phyloP scores from a whole-genome alignment of 2,329 filamentous ascomycete species.

The Periconia sp. region DNA sequence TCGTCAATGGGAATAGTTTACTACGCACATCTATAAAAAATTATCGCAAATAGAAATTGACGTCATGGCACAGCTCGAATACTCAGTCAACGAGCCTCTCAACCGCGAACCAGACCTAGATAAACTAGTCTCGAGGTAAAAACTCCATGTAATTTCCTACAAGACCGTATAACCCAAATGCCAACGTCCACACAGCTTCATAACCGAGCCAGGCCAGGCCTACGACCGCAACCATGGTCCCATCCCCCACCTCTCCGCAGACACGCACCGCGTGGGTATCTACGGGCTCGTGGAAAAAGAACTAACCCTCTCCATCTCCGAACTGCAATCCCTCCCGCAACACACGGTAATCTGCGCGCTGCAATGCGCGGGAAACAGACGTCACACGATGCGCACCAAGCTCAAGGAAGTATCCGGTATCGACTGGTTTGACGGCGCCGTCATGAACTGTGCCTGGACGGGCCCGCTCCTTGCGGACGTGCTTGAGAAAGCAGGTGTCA shows the following conservation, averaged over 20 bases:
- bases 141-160: background rate
- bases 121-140: constrained; percentile 48
- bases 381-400: constrained; percentile 62
- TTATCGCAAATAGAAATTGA: constrained; percentile 10
- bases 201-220: constrained; percentile 48
- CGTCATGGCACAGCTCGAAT: constrained; percentile 37
- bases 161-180: background rate
- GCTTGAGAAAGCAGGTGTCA: constrained; percentile 49
- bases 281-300: constrained; percentile 52
- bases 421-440: constrained; percentile 62
- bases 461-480: constrained; percentile 56
- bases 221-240: constrained; percentile 62
- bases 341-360: constrained; percentile 59
- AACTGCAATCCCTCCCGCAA: constrained; percentile 54
- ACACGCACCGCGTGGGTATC: constrained; percentile 48
- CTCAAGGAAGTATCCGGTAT: constrained; percentile 62
- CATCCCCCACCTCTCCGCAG: constrained; percentile 52
- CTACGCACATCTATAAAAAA: background rate
- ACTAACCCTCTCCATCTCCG: constrained; percentile 49
- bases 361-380: constrained; percentile 62
- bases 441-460: constrained; percentile 63
- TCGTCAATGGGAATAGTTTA: too few relatives aligned
- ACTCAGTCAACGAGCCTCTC: constrained; percentile 49
- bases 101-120: constrained; percentile 52
- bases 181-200: constrained; percentile 42